phyloP scores from a whole-genome alignment of 352 stramenopile genomes.

The Pythium scleroteichum region DNA sequence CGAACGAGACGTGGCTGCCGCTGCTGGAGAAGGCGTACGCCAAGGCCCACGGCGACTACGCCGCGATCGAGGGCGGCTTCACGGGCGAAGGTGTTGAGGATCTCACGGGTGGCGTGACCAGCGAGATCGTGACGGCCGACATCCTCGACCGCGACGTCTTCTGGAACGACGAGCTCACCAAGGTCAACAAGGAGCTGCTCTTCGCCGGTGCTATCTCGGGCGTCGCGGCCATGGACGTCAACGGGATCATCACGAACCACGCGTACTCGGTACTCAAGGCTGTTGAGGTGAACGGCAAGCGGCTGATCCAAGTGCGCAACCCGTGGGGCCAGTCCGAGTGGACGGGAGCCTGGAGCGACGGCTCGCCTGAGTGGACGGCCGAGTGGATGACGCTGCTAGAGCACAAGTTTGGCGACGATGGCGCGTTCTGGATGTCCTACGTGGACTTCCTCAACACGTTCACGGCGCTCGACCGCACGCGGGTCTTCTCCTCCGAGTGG shows the following conservation, averaged over 20 bases:
- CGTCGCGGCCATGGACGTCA: conserved; percentile 16
- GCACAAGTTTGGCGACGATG: conserved; percentile 51
- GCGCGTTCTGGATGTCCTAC: conserved; percentile 67
- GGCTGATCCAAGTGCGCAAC: conserved; percentile 45
- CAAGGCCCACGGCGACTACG: conserved; percentile 80
- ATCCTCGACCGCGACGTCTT: conserved; percentile 43
- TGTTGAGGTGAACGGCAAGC: conserved; percentile 36
- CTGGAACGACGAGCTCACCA: conserved; percentile 38
- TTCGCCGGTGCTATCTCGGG: conserved; percentile 35
- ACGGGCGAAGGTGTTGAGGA: conserved; percentile 49
- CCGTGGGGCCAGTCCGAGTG: conserved; percentile 59
- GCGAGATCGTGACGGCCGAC: conserved; percentile 33
- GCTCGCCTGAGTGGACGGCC: conserved; percentile 47
- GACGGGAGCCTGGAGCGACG: conserved; percentile 47
- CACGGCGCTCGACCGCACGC: conserved; percentile 38
- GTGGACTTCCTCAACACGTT: conserved; percentile 42
- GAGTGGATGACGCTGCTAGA: conserved; percentile 43
- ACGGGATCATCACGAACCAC: conserved; percentile 49
- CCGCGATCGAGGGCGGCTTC: conserved; percentile 55
- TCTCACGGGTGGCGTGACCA: conserved; percentile 46
- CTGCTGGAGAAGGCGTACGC: conserved; percentile 88
- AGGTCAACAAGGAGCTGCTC: conserved; percentile 43
- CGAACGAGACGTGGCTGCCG: conserved; percentile 78
- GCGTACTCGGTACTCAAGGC: conserved; percentile 57
- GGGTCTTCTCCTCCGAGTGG: conserved; percentile 39